phyloP scores from a whole-genome alignment of 495 filamentous ascomycete species.

The Xylaria flabelliformis region DNA sequence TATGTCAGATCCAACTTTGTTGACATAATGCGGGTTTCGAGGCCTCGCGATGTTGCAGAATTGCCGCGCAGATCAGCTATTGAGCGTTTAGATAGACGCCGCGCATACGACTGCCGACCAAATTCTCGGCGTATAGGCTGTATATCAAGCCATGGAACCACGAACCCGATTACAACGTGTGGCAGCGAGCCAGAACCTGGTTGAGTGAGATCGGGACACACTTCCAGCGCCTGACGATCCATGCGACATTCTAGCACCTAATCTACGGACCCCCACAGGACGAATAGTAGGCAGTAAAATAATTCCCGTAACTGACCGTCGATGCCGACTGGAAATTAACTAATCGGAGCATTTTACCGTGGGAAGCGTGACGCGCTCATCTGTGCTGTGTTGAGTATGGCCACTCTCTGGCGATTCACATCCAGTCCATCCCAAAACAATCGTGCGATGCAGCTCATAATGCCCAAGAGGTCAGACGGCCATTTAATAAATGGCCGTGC shows the following conservation, averaged over 20 bases:
- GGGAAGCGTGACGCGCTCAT: constrained; percentile 15
- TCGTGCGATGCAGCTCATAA: constrained; percentile 16
- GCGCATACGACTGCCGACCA: constrained; percentile 28
- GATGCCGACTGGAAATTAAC: constrained; percentile 22
- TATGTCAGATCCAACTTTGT: constrained; percentile 1
- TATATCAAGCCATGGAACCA: constrained; percentile 15
- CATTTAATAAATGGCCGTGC: neutral
- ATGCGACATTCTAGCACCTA: constrained; percentile 11
- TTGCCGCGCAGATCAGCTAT: constrained; percentile 17
- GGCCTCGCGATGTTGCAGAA: constrained; percentile 18
- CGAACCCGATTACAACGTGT: constrained; percentile 8
- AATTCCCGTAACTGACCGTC: constrained; percentile 26
- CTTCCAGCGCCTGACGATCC: constrained; percentile 22
- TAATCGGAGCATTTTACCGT: constrained; percentile 28
- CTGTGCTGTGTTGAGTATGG: constrained; percentile 17
- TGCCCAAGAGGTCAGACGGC: constrained; percentile 1
- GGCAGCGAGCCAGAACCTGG: neutral
- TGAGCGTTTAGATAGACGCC: constrained; percentile 28
- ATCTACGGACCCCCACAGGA: constrained; percentile 16
- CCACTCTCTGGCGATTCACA: constrained; percentile 18
- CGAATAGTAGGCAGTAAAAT: constrained; percentile 21
- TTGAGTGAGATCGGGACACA: constrained; percentile 12
- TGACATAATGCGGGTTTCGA: neutral
- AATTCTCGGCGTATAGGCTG: constrained; percentile 25
- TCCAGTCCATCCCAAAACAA: neutral